These are phyloP conservation scores for Tranzscheliella williamsii DNA, from an alignment of 1,284 basidiomycete genomes.

Conservation along the genomic window DNA sequence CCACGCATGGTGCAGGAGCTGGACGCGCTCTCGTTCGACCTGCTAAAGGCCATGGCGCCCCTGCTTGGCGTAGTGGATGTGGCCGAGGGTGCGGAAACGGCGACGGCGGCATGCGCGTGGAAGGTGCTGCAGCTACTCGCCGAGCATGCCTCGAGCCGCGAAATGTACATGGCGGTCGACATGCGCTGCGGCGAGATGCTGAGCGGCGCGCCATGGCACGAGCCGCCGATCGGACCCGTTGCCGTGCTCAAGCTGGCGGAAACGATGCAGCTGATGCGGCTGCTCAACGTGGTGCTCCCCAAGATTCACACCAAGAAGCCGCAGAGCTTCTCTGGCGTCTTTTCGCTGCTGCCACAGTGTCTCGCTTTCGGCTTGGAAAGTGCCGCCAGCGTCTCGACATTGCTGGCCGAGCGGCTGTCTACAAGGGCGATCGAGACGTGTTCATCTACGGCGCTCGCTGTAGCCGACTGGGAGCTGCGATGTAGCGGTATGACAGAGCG, in stretches of 20 bases:
- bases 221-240: conserved; percentile 1
- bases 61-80: conserved; percentile 21
- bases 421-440: conserved; percentile 17
- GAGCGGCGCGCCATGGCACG: not conserved
- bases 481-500: conserved; percentile 7
- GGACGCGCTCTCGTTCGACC: conserved; percentile 38
- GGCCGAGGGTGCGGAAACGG: conserved; percentile 4
- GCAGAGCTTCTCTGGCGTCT: conserved; percentile 40
- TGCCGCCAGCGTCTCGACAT: not conserved
- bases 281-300: conserved; percentile 32
- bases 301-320: conserved; percentile 52
- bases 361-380: conserved; percentile 18
- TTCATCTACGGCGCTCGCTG: conserved; percentile 20
- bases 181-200: conserved; percentile 41
- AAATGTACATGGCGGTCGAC: conserved; percentile 49
- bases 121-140: conserved; percentile 30
- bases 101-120: conserved; percentile 8
- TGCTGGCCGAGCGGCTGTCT: conserved; percentile 4
- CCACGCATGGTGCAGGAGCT: conserved; percentile 25
- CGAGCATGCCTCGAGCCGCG: conserved; percentile 36
- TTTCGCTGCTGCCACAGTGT: conserved; percentile 26
- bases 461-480: conserved; percentile 32
- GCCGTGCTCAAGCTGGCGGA: conserved; percentile 13
- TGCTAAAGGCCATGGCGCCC: conserved; percentile 42
- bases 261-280: conserved; percentile 21